These are phyloP conservation scores for Apodospora peruviana DNA, from an alignment of 495 filamentous ascomycete genomes.

Conservation along the genomic window DNA sequence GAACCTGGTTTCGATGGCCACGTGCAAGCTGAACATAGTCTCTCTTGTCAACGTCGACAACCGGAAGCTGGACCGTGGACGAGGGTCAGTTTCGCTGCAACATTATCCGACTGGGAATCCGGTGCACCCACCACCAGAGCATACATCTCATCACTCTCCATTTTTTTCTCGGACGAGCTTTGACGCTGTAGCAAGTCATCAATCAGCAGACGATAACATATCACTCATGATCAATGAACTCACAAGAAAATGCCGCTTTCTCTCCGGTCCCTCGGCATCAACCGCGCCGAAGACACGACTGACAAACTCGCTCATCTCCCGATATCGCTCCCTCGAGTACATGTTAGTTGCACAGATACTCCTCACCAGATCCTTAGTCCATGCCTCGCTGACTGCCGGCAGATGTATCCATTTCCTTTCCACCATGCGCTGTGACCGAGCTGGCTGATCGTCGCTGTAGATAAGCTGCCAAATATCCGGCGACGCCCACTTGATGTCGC, in stretches of 20 bases:
- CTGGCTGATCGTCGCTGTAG: neutral
- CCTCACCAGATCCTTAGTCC: slow-evolving; percentile 1
- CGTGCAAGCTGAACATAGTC: neutral
- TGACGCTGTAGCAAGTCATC: neutral
- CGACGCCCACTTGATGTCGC: neutral
- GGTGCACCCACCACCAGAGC: neutral
- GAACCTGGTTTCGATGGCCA: neutral
- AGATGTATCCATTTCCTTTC: slow-evolving; percentile 8
- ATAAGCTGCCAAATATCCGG: neutral
- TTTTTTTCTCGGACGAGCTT: neutral
- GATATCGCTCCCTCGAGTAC: neutral
- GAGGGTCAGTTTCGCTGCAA: no score
- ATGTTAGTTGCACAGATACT: neutral
- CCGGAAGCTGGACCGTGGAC: slow-evolving; percentile 6
- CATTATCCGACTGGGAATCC: neutral
- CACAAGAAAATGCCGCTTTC: slow-evolving; percentile 4
- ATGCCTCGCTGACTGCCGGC: neutral
- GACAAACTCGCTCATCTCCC: neutral
- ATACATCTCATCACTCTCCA: neutral
- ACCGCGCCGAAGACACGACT: slow-evolving; percentile 1
- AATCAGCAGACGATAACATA: neutral
- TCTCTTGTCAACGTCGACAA: slow-evolving; percentile 6
- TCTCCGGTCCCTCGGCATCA: slow-evolving; percentile 2
- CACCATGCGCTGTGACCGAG: neutral
- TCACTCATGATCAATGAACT: neutral